These are phyloP conservation scores for Skeletonema potamos DNA, from an alignment of 108 stramenopile genomes.

Conservation along the genomic window DNA sequence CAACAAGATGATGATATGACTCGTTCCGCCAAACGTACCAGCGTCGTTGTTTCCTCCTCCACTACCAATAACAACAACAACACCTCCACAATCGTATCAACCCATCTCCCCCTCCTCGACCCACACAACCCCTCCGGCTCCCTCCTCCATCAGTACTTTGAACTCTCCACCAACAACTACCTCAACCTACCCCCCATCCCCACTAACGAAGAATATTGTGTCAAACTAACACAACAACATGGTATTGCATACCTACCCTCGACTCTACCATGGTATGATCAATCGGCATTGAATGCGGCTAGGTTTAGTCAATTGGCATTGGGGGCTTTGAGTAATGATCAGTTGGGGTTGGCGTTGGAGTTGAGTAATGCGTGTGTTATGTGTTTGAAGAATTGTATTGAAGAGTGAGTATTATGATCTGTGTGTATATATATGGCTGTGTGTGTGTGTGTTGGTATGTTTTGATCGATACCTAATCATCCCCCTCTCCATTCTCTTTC, in stretches of 20 bases:
- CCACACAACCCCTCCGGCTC: conserved; percentile 57
- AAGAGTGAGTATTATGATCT: conserved; percentile 43
- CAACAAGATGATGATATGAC: neutral
- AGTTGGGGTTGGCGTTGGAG: conserved; percentile 72
- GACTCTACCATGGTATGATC: conserved; percentile 64
- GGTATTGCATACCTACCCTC: conserved; percentile 2
- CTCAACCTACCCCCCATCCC: conserved; percentile 81
- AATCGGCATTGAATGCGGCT: conserved; percentile 73
- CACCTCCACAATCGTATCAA: neutral
- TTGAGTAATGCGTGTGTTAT: conserved; percentile 80
- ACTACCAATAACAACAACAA: neutral
- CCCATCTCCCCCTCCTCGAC: conserved; percentile 65
- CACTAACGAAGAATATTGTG: conserved; percentile 70
- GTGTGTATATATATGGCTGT: conserved; percentile 55
- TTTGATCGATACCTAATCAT: conserved; percentile 52
- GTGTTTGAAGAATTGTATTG: conserved; percentile 73
- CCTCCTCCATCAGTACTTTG: conserved; percentile 71
- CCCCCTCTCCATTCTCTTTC: too few relatives aligned
- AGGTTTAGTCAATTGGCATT: conserved; percentile 83
- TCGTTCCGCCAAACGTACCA: conserved; percentile 1
- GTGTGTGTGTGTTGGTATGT: neutral
- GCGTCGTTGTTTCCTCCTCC: neutral
- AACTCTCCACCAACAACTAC: conserved; percentile 66
- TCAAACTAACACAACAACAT: neutral
- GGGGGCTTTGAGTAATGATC: conserved; percentile 82